Evolutionary conservation across 768 basidiomycete genomes (phyloP).

Genomic region (Infundibulicybe gibba): DNA sequence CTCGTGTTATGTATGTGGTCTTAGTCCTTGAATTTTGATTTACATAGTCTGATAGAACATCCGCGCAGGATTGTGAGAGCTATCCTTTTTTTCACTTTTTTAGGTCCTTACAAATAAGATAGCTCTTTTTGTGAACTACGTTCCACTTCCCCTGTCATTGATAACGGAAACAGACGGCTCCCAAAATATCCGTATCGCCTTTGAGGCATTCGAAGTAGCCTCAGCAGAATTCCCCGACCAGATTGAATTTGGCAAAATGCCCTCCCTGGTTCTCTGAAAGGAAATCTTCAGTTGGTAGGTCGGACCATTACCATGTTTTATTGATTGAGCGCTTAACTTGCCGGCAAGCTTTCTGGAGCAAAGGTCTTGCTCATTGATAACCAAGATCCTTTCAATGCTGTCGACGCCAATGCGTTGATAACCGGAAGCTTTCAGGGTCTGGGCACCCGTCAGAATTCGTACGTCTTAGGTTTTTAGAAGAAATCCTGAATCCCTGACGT

Average conservation of each 20-base stretch:
- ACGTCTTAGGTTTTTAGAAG: slow-evolving; percentile 8
- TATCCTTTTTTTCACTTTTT: background rate
- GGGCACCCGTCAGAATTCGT: slow-evolving; percentile 47
- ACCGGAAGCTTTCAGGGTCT: slow-evolving; percentile 52
- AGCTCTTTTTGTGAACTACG: slow-evolving; percentile 44
- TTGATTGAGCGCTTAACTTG: background rate
- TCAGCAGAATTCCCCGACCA: slow-evolving; percentile 48
- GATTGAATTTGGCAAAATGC: slow-evolving; percentile 51
- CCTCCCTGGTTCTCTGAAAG: slow-evolving; percentile 41
- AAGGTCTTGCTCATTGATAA: slow-evolving; percentile 53
- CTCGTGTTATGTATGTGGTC: slow-evolving; percentile 49
- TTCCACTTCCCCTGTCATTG: slow-evolving; percentile 45
- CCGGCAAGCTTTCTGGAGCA: slow-evolving; percentile 40
- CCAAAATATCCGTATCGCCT: slow-evolving; percentile 50
- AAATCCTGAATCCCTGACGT: background rate
- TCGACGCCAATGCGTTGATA: slow-evolving; percentile 47
- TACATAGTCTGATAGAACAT: too few species aligned
- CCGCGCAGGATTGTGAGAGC: slow-evolving; percentile 16
- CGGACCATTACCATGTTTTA: background rate
- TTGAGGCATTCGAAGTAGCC: slow-evolving; percentile 49
- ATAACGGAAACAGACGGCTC: slow-evolving; percentile 37
- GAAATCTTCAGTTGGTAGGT: slow-evolving; percentile 38
- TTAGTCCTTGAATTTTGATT: too few species aligned
- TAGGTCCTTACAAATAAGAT: background rate
- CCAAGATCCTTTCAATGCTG: slow-evolving; percentile 43